phyloP scores from a whole-genome alignment of 108 stramenopile genomes.

The Cylindrotheca fusiformis region DNA sequence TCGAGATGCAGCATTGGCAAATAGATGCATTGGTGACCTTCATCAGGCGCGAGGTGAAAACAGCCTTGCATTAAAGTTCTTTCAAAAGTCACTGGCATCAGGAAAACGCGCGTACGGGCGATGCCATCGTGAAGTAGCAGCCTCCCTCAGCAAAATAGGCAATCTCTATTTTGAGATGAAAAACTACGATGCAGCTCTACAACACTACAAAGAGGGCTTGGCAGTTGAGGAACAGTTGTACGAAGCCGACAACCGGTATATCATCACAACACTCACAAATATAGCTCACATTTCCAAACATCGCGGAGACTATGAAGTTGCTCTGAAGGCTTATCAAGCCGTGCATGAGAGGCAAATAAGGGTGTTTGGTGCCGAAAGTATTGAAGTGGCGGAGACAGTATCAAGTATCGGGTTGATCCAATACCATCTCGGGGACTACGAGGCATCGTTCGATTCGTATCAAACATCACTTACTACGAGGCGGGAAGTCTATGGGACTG shows the following conservation, averaged over 20 bases:
- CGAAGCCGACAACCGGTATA: slow-evolving; percentile 40
- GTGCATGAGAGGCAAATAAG: slow-evolving; percentile 35
- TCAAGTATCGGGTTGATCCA: slow-evolving; percentile 56
- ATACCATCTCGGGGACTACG: slow-evolving; percentile 41
- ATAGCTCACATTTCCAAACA: slow-evolving; percentile 40
- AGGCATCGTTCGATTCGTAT: slow-evolving; percentile 48
- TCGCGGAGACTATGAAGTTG: slow-evolving; percentile 29
- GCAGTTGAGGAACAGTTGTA: slow-evolving; percentile 42
- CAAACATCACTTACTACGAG: slow-evolving; percentile 55
- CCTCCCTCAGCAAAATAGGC: slow-evolving; percentile 59
- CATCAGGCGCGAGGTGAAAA: slow-evolving; percentile 40
- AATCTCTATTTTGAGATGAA: slow-evolving; percentile 54
- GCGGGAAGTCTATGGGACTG: slow-evolving; percentile 35
- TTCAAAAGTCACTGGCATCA: slow-evolving; percentile 25
- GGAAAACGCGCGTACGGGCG: slow-evolving; percentile 36
- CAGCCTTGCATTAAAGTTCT: slow-evolving; percentile 36
- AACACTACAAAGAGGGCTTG: slow-evolving; percentile 51
- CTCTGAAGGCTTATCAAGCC: slow-evolving; percentile 37
- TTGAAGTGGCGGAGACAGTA: slow-evolving; percentile 45
- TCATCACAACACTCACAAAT: slow-evolving; percentile 42
- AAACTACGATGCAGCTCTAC: slow-evolving; percentile 43
- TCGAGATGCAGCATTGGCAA: slow-evolving; percentile 50
- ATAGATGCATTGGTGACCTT: slow-evolving; percentile 57
- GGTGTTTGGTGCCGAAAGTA: slow-evolving; percentile 23
- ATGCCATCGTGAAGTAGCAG: slow-evolving; percentile 56